Conservation (phyloP, 1,284 basidiomycete species). For the Laetiporus sulphureus region DNA sequence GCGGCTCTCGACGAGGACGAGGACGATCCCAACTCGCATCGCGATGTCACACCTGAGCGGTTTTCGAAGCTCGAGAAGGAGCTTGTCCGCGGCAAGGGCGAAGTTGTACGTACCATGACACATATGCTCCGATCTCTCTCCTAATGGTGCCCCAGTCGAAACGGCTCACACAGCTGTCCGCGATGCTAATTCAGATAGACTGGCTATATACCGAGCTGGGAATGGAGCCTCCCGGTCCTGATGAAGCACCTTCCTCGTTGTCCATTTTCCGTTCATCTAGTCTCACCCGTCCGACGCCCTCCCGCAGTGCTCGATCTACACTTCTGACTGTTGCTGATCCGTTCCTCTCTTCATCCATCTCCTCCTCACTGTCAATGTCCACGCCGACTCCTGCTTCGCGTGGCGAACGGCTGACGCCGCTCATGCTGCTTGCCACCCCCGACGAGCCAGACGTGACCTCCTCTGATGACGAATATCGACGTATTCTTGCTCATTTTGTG, state of each 20-base stretch:
- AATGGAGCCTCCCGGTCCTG: constrained; percentile 46
- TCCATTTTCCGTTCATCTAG: constrained; percentile 33
- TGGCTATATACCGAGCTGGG: constrained; percentile 78
- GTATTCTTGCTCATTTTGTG: constrained; percentile 58
- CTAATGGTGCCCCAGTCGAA: constrained; percentile 40
- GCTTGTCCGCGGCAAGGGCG: constrained; percentile 69
- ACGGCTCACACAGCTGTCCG: constrained; percentile 58
- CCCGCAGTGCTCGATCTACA: constrained; percentile 26
- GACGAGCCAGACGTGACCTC: constrained; percentile 17
- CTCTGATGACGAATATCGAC: constrained; percentile 43
- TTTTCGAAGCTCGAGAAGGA: constrained; percentile 77
- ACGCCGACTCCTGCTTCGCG: constrained; percentile 28
- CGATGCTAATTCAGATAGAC: constrained; percentile 64
- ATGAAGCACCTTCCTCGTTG: constrained; percentile 39
- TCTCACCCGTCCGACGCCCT: constrained; percentile 27
- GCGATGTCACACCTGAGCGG: constrained; percentile 71
- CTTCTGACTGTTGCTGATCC: constrained; percentile 33
- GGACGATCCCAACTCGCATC: constrained; percentile 35
- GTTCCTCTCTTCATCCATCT: constrained; percentile 36
- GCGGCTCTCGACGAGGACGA: constrained; percentile 36
- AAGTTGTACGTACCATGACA: constrained; percentile 50
- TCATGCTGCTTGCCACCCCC: constrained; percentile 17
- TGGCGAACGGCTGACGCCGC: constrained; percentile 17
- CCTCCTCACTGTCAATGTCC: constrained; percentile 16
- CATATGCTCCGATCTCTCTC: not conserved